Base-by-base conservation (phyloP, 106 monocot genomes). In the Alisma plantagoaquatica region DNA sequence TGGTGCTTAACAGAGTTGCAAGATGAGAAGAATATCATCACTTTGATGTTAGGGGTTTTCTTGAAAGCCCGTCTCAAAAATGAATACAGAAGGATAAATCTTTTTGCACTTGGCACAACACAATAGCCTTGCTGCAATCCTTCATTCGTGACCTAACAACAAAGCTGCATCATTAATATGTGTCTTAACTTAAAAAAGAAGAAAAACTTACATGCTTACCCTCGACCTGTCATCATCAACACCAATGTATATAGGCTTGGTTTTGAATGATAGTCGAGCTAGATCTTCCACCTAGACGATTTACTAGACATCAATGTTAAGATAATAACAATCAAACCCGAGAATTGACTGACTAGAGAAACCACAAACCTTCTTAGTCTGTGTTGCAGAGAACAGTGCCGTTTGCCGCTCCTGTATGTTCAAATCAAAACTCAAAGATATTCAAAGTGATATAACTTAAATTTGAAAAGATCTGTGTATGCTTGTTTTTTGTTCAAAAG, bases 1-100 rank as follows among this genome's bases (percentile, higher is more conserved):
- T 94, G 83, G 53, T 60, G 88, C 63, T 88, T 88, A 51, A 94
- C 94, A 5, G 94, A 87, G 30, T 84, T 73, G 53, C 94, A 83
- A 1, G 94, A 87, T n/a, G 94, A 94, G 70, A 94, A 88, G 73
- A 94, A 94, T 30, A 94, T 84, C 88, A 94, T 88, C 24, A 87
- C 58, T 77, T 88, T 94, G 59, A 83, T 84, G 27, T 74, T 68
- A 14, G 60, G 24, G 42, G 42, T 26, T 22, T 30, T 48, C 29
- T 60, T 46, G 31, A 69, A 16, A 33, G 82, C 75, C 53, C 59
- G 72, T 60, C 73, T 94, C 43, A 94, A 65, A 68, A 88, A 94
- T 43, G 88, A 75, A 70, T 94, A 88, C 10, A 94, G 56, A 35
- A 80, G 77, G 10, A 94, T 61, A 63, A 94, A 88, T 55, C 87